A percentile compares a stretch with the other conserved stretches of the same genome.
Evolutionary conservation across 352 stramenopile species (phyloP).

Genomic region (Thraustotheca clavata): DNA sequence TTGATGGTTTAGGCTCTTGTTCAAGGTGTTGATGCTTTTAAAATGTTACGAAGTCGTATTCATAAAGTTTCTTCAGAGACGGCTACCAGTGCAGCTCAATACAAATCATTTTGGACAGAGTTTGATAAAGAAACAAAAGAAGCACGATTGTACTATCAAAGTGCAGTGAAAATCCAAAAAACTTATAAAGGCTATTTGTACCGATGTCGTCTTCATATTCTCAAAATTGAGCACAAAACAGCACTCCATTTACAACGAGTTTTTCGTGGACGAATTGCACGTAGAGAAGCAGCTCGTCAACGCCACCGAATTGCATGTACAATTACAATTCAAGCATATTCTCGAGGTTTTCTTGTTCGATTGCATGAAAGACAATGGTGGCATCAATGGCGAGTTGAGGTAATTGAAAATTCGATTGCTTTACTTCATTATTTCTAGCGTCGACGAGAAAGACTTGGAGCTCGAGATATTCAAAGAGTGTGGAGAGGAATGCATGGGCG

Average conservation of each 20-base stretch:
- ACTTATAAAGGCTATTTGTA: constrained; percentile 46
- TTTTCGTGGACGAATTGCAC: constrained; percentile 48
- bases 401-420: not conserved
- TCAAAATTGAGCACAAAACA: constrained; percentile 52
- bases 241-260: constrained; percentile 51
- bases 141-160: constrained; percentile 35
- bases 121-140: constrained; percentile 59
- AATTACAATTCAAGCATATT: constrained; percentile 44
- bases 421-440: constrained; percentile 7
- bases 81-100: constrained; percentile 33
- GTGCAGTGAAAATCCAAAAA: constrained; percentile 52
- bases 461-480: constrained; percentile 38
- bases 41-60: constrained; percentile 46
- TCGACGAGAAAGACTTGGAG: constrained; percentile 25
- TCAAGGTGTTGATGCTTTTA: constrained; percentile 60
- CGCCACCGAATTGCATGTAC: constrained; percentile 32
- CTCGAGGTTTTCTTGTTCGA: constrained; percentile 32
- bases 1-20: not conserved
- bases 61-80: constrained; percentile 34
- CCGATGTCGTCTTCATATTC: constrained; percentile 28
- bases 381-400: constrained; percentile 21
- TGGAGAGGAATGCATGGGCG: constrained; percentile 48
- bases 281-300: constrained; percentile 27
- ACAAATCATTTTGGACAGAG: constrained; percentile 55
- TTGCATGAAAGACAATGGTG: constrained; percentile 25